Evolutionary conservation across 2,329 filamentous ascomycete species (phyloP), one percentile per base, ranked within the genome.

Genomic region (Dactylellina cionopaga): DNA sequence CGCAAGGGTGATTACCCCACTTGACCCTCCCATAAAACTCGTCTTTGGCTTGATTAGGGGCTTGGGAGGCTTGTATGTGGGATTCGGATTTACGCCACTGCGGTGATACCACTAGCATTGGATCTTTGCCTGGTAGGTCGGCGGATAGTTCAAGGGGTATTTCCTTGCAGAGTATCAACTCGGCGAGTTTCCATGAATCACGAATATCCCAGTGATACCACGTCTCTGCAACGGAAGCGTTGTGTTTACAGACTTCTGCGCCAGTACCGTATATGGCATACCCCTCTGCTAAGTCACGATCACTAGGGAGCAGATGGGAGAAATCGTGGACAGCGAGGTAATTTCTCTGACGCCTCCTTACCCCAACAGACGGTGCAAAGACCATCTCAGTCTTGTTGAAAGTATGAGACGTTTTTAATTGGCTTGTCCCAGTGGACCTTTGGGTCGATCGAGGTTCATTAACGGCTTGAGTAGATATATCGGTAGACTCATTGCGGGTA

Each of bases 211-310:
- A 80, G 74, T 87, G 86, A 3, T 89, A 91, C 75, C 90, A 85
- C 74, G 87, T 88, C 75, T 88, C 85, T 6, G 94, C 93, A 46
- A 96, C 88, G 0, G 82, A 81, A 6, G 92, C 91, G 79, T 99
- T 99, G 77, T 96, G 90, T 44, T 86, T 84, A 80, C 94, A 98
- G 2, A 96, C 88, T 35, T 90, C 86, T n/a, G 88, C 86, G 0
- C 90, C 90, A 72, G 92, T 88, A 2, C 92, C 92, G 79, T 95
- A 93, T 11, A 97, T 90, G 22, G 85, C 86, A 80, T 98, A 99
- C 75, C 90, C 87, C 65, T 87, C 83, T 1, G 92, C 95, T 73
- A 97, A 85, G 60, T 88, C 85, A 69, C 85, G 85, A 79, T 92
- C 95, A 1, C 91, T 90, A 0, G 93, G 93, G n/a, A 96, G 81